These are phyloP conservation scores for Agarophyton chilense DNA, from an alignment of 23 red algal species.

Conservation along the genomic window DNA sequence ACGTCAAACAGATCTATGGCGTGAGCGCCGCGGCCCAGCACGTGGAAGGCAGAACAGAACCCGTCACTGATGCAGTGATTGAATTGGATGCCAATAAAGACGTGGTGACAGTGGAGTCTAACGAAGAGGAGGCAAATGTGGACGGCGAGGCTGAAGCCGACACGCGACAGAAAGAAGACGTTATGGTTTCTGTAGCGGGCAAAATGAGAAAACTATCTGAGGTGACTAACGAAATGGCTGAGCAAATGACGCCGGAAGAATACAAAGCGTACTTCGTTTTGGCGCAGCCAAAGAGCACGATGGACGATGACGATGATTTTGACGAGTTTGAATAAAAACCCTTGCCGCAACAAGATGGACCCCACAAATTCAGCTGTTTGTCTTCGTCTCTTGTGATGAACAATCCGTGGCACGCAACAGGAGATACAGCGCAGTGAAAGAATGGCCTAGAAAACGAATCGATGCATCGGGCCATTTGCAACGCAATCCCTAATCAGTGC, in stretches of 20 bases:
- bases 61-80: background rate
- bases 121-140: conserved; percentile 7
- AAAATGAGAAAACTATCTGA: conserved; percentile 46
- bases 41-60: background rate
- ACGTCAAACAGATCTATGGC: conserved; percentile 25
- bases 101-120: background rate
- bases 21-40: background rate
- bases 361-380: background rate
- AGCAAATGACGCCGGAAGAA: conserved; percentile 63
- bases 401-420: background rate
- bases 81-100: background rate
- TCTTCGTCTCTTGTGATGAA: background rate
- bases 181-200: conserved; percentile 52
- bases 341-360: no score
- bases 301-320: conserved; percentile 47
- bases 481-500: no score
- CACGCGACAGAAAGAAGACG: conserved; percentile 22
- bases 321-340: conserved; percentile 50
- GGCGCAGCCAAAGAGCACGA: conserved; percentile 23
- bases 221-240: conserved; percentile 50
- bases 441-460: background rate
- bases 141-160: conserved; percentile 5
- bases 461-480: background rate
- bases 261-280: conserved; percentile 48
- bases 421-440: no score